Base-by-base conservation (phyloP, 208 protist genomes). In the Angomonas desouzai region DNA sequence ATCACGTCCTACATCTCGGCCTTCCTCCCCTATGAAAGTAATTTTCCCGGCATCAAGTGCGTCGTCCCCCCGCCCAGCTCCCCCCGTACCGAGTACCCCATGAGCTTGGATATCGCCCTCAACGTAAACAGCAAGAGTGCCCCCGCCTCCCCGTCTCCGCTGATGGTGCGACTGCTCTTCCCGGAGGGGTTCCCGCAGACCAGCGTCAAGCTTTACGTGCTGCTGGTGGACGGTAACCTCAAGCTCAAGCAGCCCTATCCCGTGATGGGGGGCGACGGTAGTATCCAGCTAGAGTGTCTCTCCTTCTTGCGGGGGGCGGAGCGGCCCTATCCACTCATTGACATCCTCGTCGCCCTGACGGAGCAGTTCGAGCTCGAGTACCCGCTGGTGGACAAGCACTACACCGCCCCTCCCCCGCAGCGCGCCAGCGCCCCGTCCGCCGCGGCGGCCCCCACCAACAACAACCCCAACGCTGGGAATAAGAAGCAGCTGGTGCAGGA, bases 301-400 rank as follows among this genome's bases (percentile, higher is more conserved):
- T 70, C 66, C 10, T 77, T 84, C n/a, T 55, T 92, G 28, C 77
- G 74, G 18, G 76, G 76, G 1, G 59, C 76, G 28, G 66, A 66
- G 57, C 74, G 76, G 0, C 86, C 86, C 23, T 92, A 78, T 48
- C 70, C 83, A 13, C 43, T 93, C 27, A 55, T 87, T 0, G 80
- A 87, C 33, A 74, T 90, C 10, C 76, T 93, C 0, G 60, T 89
- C 7, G 87, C 80, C 9, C 68, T 93, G 2, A 83, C 66, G 13
- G 83, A 89, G 55, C 76, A 89, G 70, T 88, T 93, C 61, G 77
- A 88, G 55, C 48, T 78, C 0, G 79, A 92, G 69, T 89, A 79
- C 63, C 86, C 86, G 23, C 55, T 87, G 11, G 71, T 83, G 0
- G 48, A 36, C 0, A 25, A 32, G 4, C 62, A 66, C 55, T 70